Conservation (phyloP, 208 protist species). For the Porcisia deanei region DNA sequence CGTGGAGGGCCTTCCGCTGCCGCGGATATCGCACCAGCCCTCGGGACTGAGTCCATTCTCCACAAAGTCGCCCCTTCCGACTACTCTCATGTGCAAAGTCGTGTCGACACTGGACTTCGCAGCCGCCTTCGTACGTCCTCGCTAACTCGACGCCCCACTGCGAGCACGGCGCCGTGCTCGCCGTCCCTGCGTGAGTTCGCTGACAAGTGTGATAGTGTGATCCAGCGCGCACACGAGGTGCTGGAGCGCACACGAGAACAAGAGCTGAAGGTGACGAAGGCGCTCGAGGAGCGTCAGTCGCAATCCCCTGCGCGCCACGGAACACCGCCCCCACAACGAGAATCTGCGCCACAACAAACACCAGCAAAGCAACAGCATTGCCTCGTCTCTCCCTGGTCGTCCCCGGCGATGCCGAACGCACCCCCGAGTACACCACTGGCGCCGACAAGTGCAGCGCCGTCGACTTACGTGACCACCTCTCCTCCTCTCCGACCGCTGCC, state of each 20-base stretch:
- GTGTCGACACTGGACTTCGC: conserved; percentile 29
- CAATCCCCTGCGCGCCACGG: conserved; percentile 28
- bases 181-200: conserved; percentile 29
- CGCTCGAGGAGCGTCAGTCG: conserved; percentile 43
- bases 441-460: neutral
- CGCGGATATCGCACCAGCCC: neutral
- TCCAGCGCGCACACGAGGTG: conserved; percentile 52
- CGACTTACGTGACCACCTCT: neutral
- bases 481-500: conserved; percentile 7
- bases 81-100: conserved; percentile 28
- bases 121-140: conserved; percentile 22
- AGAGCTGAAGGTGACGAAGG: conserved; percentile 27
- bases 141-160: conserved; percentile 2
- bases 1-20: conserved; percentile 3
- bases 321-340: conserved; percentile 2
- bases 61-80: conserved; percentile 2
- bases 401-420: conserved; percentile 4
- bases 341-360: neutral
- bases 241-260: conserved; percentile 45
- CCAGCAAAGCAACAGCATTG: neutral
- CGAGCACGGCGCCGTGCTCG: neutral
- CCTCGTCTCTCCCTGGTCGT: neutral
- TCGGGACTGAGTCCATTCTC: neutral
- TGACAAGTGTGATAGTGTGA: conserved; percentile 45
- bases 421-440: neutral